These are phyloP conservation scores for Ensete ventricosum DNA, from an alignment of 176 grass and related monocot species.

Conservation along the genomic window DNA sequence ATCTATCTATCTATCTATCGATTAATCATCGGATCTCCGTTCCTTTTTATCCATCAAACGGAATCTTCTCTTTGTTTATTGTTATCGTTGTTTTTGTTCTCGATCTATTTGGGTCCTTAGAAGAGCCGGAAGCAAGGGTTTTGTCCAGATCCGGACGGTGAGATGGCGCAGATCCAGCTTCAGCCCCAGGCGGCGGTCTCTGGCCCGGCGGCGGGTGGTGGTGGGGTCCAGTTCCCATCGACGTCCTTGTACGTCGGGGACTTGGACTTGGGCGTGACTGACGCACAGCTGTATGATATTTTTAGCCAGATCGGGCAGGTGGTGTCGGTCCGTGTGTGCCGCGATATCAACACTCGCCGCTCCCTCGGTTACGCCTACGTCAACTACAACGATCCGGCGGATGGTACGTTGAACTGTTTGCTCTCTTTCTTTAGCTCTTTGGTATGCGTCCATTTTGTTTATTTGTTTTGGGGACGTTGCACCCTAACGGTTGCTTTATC, in stretches of 20 bases:
- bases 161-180: constrained; percentile 17
- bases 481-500: too few relatives aligned
- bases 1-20: neutral
- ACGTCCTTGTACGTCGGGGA: constrained; percentile 93
- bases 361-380: constrained; percentile 95
- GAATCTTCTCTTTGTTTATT: too few relatives aligned
- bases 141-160: neutral
- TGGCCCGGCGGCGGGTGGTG: constrained; percentile 25
- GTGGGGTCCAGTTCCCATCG: constrained; percentile 38
- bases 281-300: constrained; percentile 79
- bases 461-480: too few relatives aligned
- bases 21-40: too few relatives aligned
- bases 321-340: constrained; percentile 89
- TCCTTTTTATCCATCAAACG: too few relatives aligned
- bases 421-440: too few relatives aligned
- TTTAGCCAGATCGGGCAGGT: constrained; percentile 86
- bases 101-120: neutral
- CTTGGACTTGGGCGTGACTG: constrained; percentile 66
- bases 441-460: too few relatives aligned
- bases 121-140: neutral
- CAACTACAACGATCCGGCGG: constrained; percentile 71
- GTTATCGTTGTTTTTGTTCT: neutral
- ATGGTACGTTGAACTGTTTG: constrained; percentile 36
- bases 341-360: constrained; percentile 62
- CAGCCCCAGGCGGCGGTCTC: constrained; percentile 30